These are phyloP conservation scores for Thermomyces lanuginosus DNA, from an alignment of 2,329 filamentous ascomycete species.

Conservation along the genomic window DNA sequence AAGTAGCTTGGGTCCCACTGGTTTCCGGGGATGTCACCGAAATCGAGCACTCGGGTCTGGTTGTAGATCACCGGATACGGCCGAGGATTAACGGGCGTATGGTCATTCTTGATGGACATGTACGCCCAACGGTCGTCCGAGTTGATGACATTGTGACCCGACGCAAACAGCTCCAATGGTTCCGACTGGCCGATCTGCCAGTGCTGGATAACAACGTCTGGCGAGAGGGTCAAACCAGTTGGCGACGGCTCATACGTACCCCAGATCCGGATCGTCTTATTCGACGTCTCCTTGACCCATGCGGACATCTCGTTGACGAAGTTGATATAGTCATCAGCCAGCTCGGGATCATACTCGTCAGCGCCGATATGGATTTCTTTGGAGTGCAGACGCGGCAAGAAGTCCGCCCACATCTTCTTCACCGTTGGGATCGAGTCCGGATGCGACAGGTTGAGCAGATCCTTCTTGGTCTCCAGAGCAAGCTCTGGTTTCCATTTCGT, in stretches of 20 bases:
- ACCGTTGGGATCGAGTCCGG: conserved; percentile 39
- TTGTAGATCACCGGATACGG: conserved; percentile 34
- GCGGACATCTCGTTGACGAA: conserved; percentile 37
- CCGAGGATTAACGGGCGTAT: conserved; percentile 34
- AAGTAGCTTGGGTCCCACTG: conserved; percentile 37
- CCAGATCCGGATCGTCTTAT: conserved; percentile 39
- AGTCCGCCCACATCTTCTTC: conserved; percentile 14
- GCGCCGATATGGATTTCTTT: conserved; percentile 2
- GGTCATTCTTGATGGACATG: conserved; percentile 39
- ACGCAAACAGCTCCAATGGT: conserved; percentile 29
- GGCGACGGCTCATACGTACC: conserved; percentile 36
- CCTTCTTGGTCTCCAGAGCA: conserved; percentile 30
- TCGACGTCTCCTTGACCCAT: conserved; percentile 27
- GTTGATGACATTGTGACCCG: conserved; percentile 37
- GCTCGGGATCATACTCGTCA: conserved; percentile 1
- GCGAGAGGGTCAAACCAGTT: conserved; percentile 24
- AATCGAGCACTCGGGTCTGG: conserved; percentile 32
- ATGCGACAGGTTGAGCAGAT: conserved; percentile 39
- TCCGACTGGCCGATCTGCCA: conserved; percentile 41
- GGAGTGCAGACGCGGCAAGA: conserved; percentile 1
- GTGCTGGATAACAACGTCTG: conserved; percentile 37
- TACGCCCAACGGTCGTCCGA: conserved; percentile 41
- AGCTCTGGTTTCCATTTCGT: conserved; percentile 45
- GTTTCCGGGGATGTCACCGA: conserved; percentile 29
- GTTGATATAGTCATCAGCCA: conserved; percentile 17